Conservation (phyloP, 31 red algal species). For the Porphyra umbilicalis region DNA sequence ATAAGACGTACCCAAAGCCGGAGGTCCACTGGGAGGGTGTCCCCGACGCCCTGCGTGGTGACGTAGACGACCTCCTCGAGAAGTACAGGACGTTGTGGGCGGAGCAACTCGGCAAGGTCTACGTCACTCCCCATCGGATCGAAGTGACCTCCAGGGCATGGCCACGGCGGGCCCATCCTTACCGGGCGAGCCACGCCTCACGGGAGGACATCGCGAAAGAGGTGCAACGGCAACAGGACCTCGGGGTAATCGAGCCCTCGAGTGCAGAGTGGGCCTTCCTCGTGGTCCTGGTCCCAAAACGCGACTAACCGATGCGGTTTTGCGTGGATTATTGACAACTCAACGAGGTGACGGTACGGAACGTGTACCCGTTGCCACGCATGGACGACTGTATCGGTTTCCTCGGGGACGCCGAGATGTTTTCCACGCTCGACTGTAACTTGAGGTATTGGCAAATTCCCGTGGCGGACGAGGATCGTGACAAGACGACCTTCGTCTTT, state of each 20-base stretch:
- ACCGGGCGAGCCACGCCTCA: too few relatives aligned
- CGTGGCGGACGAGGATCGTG: not conserved
- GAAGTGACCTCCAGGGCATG: too few relatives aligned
- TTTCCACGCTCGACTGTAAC: slow-evolving; percentile 16
- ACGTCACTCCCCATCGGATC: too few relatives aligned
- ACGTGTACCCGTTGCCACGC: slow-evolving; percentile 18
- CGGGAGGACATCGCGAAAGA: not conserved
- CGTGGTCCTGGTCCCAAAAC: slow-evolving; percentile 13
- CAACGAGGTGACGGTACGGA: slow-evolving; percentile 9
- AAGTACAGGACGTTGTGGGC: too few relatives aligned
- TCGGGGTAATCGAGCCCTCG: slow-evolving; percentile 18
- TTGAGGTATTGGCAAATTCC: slow-evolving; percentile 15
- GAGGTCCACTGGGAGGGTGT: too few relatives aligned
- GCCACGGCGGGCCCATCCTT: too few relatives aligned
- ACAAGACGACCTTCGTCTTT: slow-evolving; percentile 20
- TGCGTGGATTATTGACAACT: slow-evolving; percentile 39
- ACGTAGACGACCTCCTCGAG: too few relatives aligned
- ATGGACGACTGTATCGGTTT: slow-evolving; percentile 38
- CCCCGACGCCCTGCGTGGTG: too few relatives aligned
- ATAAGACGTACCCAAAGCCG: too few relatives aligned
- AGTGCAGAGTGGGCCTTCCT: slow-evolving; percentile 15
- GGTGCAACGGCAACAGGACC: slow-evolving; percentile 9
- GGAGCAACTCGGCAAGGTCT: too few relatives aligned
- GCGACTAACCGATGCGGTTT: slow-evolving; percentile 19
- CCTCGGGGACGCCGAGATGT: slow-evolving; percentile 3